phyloP scores from a whole-genome alignment of 73 alveolate genomes.

The Paramecium octaurelia region DNA sequence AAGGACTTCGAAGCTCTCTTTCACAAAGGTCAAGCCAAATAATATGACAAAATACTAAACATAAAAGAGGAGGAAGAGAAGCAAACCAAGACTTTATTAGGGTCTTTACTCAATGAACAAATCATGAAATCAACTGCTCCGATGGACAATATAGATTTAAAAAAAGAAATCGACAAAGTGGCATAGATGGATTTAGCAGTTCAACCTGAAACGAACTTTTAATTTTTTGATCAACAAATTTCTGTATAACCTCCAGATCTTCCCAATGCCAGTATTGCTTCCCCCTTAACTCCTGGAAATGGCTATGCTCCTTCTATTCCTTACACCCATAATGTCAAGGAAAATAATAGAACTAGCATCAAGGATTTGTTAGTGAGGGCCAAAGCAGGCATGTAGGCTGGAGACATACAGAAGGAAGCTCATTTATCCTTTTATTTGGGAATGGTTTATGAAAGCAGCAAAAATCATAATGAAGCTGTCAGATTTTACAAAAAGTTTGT shows the following conservation, averaged over 20 bases:
- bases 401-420: constrained; percentile 96
- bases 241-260: constrained; percentile 98
- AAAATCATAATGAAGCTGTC: constrained; percentile 81
- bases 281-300: constrained; percentile 91
- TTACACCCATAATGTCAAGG: constrained; percentile 68
- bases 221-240: constrained; percentile 92
- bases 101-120: background rate
- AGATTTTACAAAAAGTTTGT: constrained; percentile 95
- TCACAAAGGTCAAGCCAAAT: constrained; percentile 37
- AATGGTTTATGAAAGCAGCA: constrained; percentile 92
- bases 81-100: background rate
- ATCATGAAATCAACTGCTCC: background rate
- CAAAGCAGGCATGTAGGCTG: constrained; percentile 96
- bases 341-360: constrained; percentile 71
- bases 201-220: constrained; percentile 12
- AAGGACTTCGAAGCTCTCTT: constrained; percentile 55
- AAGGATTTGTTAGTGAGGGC: constrained; percentile 95
- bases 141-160: background rate
- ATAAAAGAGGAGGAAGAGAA: constrained; percentile 35
- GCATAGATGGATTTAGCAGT: background rate
- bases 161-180: background rate
- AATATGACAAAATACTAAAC: constrained; percentile 49
- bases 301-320: constrained; percentile 99
- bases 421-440: constrained; percentile 98
- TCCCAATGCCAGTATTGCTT: constrained; percentile 89